Base-by-base conservation (phyloP, 805 yeast species). In the Lipomyces spencermartinsiae region DNA sequence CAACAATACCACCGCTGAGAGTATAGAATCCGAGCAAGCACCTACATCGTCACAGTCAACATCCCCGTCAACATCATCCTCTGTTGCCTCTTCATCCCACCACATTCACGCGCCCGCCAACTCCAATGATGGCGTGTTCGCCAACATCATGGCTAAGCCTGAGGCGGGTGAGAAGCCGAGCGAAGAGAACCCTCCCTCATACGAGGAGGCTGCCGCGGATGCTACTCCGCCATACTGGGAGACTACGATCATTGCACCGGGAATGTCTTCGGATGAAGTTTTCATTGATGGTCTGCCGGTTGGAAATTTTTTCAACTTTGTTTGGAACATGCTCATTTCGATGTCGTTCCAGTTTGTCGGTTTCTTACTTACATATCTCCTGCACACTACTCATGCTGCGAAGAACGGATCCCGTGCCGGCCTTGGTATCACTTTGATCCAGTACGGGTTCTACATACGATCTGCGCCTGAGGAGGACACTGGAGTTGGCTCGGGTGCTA, bases 221-320 rank as follows among this genome's bases (percentile, higher is more conserved):
- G 86, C 95, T 16, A 87, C 96, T 0, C 99, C 99, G 0, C 97
- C 97, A 53, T 95, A 95, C 79, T 95, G 98, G 97, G 99, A 95
- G 78, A 87, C 93, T 7, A 86, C 95, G 0, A 87, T 92, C 55
- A 84, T 93, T 76, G 86, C 92, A 4, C 91, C 97, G 4, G 92
- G 89, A 8, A 81, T 82, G 78, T 83, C 82, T 46, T 88, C 86
- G 65, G 98, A 95, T 76, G 98, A 94, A 78, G 89, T 95, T 22
- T 92, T 92, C 78, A 92, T 95, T 39, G 97, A 94, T 73, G 98
- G 98, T 0, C 82, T 95, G 72, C 98, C 99, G 0, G 98, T 94
- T 37, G 99, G 99, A 1, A 90, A 90, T 75, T 77, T 91, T n/a
- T 87, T 96, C 49, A 92, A 91, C 75, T 89, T 93, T 74, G 79